These are phyloP conservation scores for Collybia sordida DNA, from an alignment of 768 basidiomycete species.

Conservation along the genomic window DNA sequence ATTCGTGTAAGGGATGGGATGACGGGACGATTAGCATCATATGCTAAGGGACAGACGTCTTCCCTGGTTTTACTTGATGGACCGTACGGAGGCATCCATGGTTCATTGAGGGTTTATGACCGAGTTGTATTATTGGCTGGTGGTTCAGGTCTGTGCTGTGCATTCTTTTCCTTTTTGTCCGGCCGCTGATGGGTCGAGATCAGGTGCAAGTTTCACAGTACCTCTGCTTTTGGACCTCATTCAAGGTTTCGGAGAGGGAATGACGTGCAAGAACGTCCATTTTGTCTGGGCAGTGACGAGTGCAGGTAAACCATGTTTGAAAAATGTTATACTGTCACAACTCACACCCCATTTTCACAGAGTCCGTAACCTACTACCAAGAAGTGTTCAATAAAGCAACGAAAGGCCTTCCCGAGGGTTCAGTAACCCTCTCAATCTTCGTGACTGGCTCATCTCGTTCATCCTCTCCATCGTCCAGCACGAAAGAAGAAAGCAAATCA, in stretches of 20 bases:
- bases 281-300: constrained; percentile 6
- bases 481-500: background rate
- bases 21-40: constrained; percentile 17
- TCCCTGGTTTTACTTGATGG: constrained; percentile 25
- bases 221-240: constrained; percentile 22
- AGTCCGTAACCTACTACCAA: background rate
- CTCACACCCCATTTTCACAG: background rate
- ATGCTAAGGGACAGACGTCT: constrained; percentile 8
- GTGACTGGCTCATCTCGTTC: background rate
- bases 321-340: too few species aligned
- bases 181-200: background rate
- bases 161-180: background rate
- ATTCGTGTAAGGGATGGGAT: constrained; percentile 28
- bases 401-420: background rate
- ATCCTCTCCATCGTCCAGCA: constrained; percentile 1
- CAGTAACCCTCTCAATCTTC: constrained; percentile 1
- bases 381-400: background rate
- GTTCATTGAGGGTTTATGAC: constrained; percentile 23
- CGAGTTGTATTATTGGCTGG: constrained; percentile 28
- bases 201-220: constrained; percentile 23
- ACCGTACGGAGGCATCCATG: constrained; percentile 26
- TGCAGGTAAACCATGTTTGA: background rate
- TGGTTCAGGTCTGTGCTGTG: constrained; percentile 25
- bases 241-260: constrained; percentile 2
- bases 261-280: background rate